These are phyloP conservation scores for Eimeria acervulina DNA, from an alignment of 169 alveolate genomes.

Conservation along the genomic window DNA sequence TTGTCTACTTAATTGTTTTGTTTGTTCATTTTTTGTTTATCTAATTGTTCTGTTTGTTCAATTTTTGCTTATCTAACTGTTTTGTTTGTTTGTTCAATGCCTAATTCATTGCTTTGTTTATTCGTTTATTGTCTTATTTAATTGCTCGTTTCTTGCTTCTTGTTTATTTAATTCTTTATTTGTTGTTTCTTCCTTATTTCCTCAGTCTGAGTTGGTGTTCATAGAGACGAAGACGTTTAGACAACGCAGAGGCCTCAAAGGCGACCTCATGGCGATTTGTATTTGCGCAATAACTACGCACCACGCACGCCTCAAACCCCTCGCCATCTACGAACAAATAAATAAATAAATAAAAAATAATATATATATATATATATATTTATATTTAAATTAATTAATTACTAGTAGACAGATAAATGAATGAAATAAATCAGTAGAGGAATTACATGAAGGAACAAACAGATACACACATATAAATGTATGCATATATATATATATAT, in stretches of 20 bases:
- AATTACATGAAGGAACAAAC: too few species aligned
- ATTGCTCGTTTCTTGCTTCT: not conserved
- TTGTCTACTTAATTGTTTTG: too few species aligned
- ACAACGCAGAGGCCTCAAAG: not conserved
- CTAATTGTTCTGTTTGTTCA: not conserved
- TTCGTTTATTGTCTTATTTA: not conserved
- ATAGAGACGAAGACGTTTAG: not conserved
- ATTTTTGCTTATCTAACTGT: not conserved
- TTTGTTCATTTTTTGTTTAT: too few species aligned
- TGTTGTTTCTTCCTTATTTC: not conserved
- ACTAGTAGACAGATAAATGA: too few species aligned
- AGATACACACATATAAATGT: too few species aligned
- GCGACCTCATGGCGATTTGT: not conserved
- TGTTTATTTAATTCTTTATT: not conserved
- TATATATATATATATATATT: too few species aligned
- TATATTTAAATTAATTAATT: too few species aligned
- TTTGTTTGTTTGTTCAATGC: not conserved
- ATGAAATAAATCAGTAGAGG: too few species aligned
- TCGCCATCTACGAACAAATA: not conserved
- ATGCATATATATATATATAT: not conserved
- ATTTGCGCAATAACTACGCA: not conserved
- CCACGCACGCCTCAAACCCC: not conserved
- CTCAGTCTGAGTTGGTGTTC: constrained; percentile 5
- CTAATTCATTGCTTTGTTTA: not conserved
- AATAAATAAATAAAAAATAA: too few species aligned